Conservation (phyloP, 2,329 filamentous ascomycete genomes). For the Madurella mycetomatis region DNA sequence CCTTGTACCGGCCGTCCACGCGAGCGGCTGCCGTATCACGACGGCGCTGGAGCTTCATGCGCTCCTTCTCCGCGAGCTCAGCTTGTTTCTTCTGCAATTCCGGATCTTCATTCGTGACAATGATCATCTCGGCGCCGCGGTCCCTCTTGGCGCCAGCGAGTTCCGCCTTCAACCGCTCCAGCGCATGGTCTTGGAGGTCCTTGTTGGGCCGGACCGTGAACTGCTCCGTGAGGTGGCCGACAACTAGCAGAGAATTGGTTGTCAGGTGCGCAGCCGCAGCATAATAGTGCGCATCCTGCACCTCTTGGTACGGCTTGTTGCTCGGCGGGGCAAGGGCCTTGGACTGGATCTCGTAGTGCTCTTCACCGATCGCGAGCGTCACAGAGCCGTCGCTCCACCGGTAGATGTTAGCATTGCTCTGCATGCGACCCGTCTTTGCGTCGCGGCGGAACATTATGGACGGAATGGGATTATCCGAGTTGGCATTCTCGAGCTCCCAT, state of each 20-base stretch:
- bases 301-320: conserved; percentile 58
- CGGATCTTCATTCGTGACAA: conserved; percentile 67
- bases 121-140: conserved; percentile 58
- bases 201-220: conserved; percentile 65
- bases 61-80: conserved; percentile 70
- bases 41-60: conserved; percentile 60
- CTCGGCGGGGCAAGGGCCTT: conserved; percentile 63
- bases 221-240: conserved; percentile 71
- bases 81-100: conserved; percentile 70
- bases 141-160: conserved; percentile 61
- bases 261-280: conserved; percentile 66
- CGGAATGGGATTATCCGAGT: conserved; percentile 54
- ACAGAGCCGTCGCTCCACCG: conserved; percentile 77
- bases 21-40: conserved; percentile 64
- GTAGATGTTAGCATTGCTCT: conserved; percentile 71
- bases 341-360: conserved; percentile 70
- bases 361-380: conserved; percentile 68
- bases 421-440: conserved; percentile 58
- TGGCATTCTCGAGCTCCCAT: conserved; percentile 51
- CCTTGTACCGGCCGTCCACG: conserved; percentile 51
- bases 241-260: conserved; percentile 64
- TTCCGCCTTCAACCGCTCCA: conserved; percentile 62
- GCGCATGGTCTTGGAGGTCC: conserved; percentile 64
- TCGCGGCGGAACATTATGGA: conserved; percentile 68
- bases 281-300: conserved; percentile 71